These are phyloP conservation scores for Penicillium sp. DNA, from an alignment of 2,329 filamentous ascomycete species.

Conservation along the genomic window DNA sequence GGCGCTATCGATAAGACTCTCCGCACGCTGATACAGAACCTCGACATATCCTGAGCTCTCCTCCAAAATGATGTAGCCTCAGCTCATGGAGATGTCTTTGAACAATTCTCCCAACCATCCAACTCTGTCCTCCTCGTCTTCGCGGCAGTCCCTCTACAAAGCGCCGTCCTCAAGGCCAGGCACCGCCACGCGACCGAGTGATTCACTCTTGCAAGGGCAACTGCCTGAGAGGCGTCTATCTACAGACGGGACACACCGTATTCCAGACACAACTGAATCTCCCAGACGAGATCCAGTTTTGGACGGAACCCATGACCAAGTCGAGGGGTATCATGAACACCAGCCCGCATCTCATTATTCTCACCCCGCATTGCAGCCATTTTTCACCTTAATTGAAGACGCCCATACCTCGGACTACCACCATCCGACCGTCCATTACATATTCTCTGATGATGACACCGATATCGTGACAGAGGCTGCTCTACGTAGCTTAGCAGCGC, in stretches of 20 bases:
- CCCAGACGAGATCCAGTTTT: slow-evolving; percentile 10
- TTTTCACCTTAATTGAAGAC: slow-evolving; percentile 84
- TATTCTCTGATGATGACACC: slow-evolving; percentile 88
- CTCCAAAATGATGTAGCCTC: slow-evolving; percentile 31
- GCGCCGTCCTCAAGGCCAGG: slow-evolving; percentile 12
- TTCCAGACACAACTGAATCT: background rate
- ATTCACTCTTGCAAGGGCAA: slow-evolving; percentile 9
- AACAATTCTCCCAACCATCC: slow-evolving; percentile 18
- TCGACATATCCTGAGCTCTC: slow-evolving; percentile 3
- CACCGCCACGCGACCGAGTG: slow-evolving; percentile 14
- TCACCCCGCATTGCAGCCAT: slow-evolving; percentile 62
- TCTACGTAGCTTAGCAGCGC: slow-evolving; percentile 52
- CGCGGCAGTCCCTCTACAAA: slow-evolving; percentile 24
- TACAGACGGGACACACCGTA: slow-evolving; percentile 7
- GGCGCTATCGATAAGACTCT: slow-evolving; percentile 33
- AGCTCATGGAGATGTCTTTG: slow-evolving; percentile 35
- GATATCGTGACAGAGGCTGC: slow-evolving; percentile 68
- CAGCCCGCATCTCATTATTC: slow-evolving; percentile 15
- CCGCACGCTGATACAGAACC: slow-evolving; percentile 3
- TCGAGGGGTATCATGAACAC: slow-evolving; percentile 17
- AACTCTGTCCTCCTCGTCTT: slow-evolving; percentile 30
- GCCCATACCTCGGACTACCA: slow-evolving; percentile 66
- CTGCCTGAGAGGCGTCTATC: slow-evolving; percentile 8
- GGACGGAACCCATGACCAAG: slow-evolving; percentile 1
- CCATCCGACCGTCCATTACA: slow-evolving; percentile 84